These are phyloP conservation scores for Avena sativa DNA, from an alignment of 176 grass and related monocot genomes.

Conservation along the genomic window DNA sequence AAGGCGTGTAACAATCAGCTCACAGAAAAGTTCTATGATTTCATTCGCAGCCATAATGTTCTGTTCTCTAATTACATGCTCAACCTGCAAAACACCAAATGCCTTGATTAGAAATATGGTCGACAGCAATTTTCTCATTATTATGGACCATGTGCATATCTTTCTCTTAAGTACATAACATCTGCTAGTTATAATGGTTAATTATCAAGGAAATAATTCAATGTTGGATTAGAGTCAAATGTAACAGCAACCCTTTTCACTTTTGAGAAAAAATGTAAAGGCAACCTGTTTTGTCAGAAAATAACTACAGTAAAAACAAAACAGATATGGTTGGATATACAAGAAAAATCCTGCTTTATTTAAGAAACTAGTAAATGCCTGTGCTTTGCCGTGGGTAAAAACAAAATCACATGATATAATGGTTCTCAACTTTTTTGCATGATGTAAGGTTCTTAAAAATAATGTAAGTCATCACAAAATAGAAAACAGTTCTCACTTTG, in stretches of 20 bases:
- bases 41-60: conserved; percentile 90
- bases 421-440: background rate
- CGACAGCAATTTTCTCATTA: background rate
- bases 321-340: background rate
- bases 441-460: background rate
- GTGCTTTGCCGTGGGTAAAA: background rate
- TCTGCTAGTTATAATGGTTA: background rate
- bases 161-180: background rate
- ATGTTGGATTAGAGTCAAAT: background rate
- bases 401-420: background rate
- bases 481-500: background rate
- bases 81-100: conserved; percentile 63
- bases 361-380: background rate
- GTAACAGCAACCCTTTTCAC: background rate
- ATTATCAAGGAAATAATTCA: background rate
- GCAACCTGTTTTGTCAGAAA: background rate
- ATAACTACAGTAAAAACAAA: background rate
- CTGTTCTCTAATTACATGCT: conserved; percentile 98
- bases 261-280: background rate
- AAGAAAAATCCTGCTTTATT: background rate
- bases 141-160: background rate
- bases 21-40: conserved; percentile 94
- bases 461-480: background rate
- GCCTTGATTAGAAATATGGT: background rate
- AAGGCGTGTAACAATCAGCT: conserved; percentile 84